phyloP scores from a whole-genome alignment of 2,329 filamentous ascomycete species.

The Talaromyces sp. region DNA sequence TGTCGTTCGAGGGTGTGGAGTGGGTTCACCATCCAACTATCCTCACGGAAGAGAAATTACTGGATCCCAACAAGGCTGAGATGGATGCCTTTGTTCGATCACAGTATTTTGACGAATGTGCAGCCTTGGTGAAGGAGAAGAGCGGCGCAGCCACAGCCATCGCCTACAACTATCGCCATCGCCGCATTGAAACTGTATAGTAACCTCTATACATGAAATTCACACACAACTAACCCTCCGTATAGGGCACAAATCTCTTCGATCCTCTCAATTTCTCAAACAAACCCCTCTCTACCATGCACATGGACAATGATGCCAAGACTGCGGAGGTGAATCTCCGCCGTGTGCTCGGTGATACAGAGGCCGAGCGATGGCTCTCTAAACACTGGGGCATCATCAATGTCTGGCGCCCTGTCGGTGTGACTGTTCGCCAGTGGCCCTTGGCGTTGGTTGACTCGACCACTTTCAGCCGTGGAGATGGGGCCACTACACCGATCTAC shows the following conservation, averaged over 20 bases:
- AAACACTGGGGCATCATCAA: neutral
- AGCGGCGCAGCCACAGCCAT: neutral
- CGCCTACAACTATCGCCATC: neutral
- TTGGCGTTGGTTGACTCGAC: neutral
- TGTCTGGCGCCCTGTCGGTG: neutral
- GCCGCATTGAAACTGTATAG: neutral
- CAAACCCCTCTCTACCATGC: neutral
- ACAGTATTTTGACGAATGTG: neutral
- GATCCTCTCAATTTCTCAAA: neutral
- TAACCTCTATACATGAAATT: neutral
- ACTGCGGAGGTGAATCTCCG: neutral
- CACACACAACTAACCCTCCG: neutral
- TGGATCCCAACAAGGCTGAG: neutral
- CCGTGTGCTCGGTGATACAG: neutral
- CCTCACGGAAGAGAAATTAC: neutral
- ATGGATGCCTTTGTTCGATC: neutral
- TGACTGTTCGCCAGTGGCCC: neutral
- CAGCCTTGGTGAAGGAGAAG: neutral
- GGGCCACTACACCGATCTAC: neutral
- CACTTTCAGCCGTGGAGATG: neutral
- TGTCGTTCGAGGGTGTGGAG: neutral
- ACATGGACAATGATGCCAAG: slow-evolving; percentile 1
- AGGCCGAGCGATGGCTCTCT: neutral
- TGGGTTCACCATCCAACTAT: neutral
- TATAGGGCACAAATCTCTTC: neutral